Evolutionary conservation across 352 stramenopile species (phyloP), one percentile per base, ranked within the genome.

Genomic region (Pythium periplocum): DNA sequence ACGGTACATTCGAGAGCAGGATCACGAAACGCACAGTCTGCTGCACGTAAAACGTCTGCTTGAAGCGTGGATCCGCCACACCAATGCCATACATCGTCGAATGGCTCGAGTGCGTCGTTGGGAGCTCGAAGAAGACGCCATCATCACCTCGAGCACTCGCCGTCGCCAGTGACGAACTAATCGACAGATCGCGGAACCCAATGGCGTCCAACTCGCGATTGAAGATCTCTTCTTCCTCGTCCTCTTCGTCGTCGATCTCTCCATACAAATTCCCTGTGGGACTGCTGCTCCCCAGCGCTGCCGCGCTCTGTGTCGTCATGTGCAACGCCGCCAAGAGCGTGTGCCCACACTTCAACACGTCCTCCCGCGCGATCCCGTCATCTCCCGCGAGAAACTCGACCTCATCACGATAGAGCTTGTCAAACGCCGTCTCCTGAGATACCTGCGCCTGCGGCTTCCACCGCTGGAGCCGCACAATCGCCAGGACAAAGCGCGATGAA

Each of bases 171-270:
- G 17, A 26, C 17, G 17, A 26, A 26, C 17, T 26, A 26, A 26
- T 26, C 17, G 17, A 26, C 17, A 26, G 17, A 26, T 26, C 17
- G 17, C 60, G 62, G 33, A 73, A 67, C 38, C 65, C 73, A 31
- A 69, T 62, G 0, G 68, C 69, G 54, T 76, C 68, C 51, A 75
- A 62, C 45, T 85, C 78, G n/a, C 75, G 78, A 47, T 75, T 89
- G 61, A 85, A 89, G 32, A 89, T 68, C 42, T 87, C 78, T 55
- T 89, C 78, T 44, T 87, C 74, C 38, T 84, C 73, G 0, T 83
- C 69, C 4, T 78, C 74, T 39, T 61, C 55, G 1, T 57, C 42
- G 10, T 35, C 48, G 6, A 43, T 42, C 30, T 55, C 51, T 5
- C 48, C 60, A 36, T 57, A 58, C 37, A 47, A 45, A 42, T 48